phyloP scores from a whole-genome alignment of 139 green algal genomes.

The Trebouxia sp. region DNA sequence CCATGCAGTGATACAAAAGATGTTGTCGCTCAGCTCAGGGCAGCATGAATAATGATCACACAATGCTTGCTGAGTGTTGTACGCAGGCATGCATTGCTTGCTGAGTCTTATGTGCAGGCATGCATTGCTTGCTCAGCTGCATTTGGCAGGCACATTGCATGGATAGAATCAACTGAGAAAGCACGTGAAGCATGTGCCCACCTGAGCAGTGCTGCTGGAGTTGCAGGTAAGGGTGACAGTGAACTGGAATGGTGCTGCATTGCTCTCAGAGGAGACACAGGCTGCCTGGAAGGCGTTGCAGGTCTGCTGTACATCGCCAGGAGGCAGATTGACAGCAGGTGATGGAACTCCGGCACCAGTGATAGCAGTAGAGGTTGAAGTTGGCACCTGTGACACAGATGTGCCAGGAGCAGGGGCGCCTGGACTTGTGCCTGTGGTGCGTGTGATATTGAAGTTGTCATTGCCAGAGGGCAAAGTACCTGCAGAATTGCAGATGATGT shows the following conservation, averaged over 20 bases:
- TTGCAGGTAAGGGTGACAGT: slow-evolving; percentile 18
- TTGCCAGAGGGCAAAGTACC: not conserved
- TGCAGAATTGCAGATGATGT: not conserved
- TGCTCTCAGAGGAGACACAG: slow-evolving; percentile 12
- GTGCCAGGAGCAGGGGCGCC: not conserved
- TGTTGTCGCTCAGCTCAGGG: not conserved
- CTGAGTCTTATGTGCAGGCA: too few relatives aligned
- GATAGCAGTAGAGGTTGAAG: not conserved
- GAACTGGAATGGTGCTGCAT: not conserved
- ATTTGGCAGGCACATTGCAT: too few relatives aligned
- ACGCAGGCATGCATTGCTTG: not conserved
- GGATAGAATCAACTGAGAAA: not conserved
- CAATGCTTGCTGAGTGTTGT: not conserved
- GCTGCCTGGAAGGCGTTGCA: not conserved
- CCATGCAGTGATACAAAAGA: not conserved
- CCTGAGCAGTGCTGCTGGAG: not conserved
- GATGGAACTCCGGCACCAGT: slow-evolving; percentile 1
- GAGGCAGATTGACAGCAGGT: not conserved
- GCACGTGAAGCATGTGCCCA: not conserved
- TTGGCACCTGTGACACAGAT: not conserved
- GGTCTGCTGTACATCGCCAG: not conserved
- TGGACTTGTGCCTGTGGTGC: not conserved
- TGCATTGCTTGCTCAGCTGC: too few relatives aligned
- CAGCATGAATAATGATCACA: not conserved
- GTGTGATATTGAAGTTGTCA: not conserved